phyloP scores from a whole-genome alignment of 2,329 filamentous ascomycete species.

The Scolecobasidium constrictum region DNA sequence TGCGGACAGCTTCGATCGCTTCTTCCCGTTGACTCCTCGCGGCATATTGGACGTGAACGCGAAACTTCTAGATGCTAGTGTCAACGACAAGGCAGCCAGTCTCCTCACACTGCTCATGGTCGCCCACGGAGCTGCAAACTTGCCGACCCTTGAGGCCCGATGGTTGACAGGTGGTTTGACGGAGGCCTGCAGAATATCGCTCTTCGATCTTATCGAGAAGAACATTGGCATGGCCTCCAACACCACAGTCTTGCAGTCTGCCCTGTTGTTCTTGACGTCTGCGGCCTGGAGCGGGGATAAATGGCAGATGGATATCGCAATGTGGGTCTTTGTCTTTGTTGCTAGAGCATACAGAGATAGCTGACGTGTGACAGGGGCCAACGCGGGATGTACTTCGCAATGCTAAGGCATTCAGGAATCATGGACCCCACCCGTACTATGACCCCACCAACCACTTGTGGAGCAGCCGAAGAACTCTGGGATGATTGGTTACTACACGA shows the following conservation, averaged over 20 bases:
- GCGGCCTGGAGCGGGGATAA: constrained; percentile 67
- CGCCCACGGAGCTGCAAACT: constrained; percentile 56
- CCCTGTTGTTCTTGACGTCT: constrained; percentile 55
- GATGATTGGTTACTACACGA: constrained; percentile 55
- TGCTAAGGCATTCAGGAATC: constrained; percentile 60
- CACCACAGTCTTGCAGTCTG: constrained; percentile 52
- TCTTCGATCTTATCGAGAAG: constrained; percentile 63
- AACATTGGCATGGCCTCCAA: constrained; percentile 58
- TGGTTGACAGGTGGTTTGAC: constrained; percentile 56
- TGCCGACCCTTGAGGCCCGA: constrained; percentile 53
- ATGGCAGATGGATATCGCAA: constrained; percentile 67
- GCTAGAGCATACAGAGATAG: too few relatives aligned
- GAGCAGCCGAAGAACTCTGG: constrained; percentile 31
- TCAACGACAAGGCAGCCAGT: constrained; percentile 54
- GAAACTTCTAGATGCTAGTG: constrained; percentile 42
- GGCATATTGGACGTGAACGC: constrained; percentile 56
- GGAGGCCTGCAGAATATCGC: constrained; percentile 60
- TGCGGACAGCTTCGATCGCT: constrained; percentile 53
- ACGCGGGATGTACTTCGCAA: constrained; percentile 61
- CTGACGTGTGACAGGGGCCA: constrained; percentile 35
- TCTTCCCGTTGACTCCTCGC: constrained; percentile 51
- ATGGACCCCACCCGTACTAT: constrained; percentile 32
- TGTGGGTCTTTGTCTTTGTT: too few relatives aligned
- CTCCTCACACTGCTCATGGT: constrained; percentile 62
- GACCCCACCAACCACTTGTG: constrained; percentile 4